These are phyloP conservation scores for Cadophora gregata DNA, from an alignment of 2,329 filamentous ascomycete genomes.

Conservation along the genomic window DNA sequence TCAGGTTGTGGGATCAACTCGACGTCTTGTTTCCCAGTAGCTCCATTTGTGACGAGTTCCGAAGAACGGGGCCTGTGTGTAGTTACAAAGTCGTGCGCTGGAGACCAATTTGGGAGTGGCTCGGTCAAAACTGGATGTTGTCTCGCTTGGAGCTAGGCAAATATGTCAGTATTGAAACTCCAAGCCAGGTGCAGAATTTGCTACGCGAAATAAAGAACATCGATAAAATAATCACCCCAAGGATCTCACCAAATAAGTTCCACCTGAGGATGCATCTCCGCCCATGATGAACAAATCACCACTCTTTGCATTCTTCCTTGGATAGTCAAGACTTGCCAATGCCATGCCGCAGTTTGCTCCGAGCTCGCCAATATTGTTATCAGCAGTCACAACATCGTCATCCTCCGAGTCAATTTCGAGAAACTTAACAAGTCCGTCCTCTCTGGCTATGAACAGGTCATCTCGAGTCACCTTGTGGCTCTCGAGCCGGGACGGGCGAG, in stretches of 20 bases:
- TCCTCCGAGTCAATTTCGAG: constrained; percentile 67
- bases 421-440: constrained; percentile 82
- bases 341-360: constrained; percentile 79
- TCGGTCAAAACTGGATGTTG: constrained; percentile 60
- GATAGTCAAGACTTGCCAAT: constrained; percentile 69
- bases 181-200: neutral
- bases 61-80: constrained; percentile 44
- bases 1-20: constrained; percentile 50
- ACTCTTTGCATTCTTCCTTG: constrained; percentile 55
- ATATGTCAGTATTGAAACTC: constrained; percentile 14
- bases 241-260: constrained; percentile 60
- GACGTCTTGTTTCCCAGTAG: constrained; percentile 31
- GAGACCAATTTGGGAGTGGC: constrained; percentile 68
- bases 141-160: constrained; percentile 58
- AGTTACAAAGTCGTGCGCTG: constrained; percentile 49
- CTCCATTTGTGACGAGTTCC: constrained; percentile 45
- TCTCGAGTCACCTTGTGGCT: constrained; percentile 71
- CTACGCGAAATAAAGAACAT: neutral
- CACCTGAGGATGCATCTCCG: constrained; percentile 76
- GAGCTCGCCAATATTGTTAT: constrained; percentile 67
- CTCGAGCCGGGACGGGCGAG: constrained; percentile 70
- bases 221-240: neutral
- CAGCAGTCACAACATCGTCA: constrained; percentile 58
- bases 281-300: constrained; percentile 55
- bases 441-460: constrained; percentile 82